Conservation (phyloP, 768 basidiomycete genomes). For the Antrodiella citrinella region DNA sequence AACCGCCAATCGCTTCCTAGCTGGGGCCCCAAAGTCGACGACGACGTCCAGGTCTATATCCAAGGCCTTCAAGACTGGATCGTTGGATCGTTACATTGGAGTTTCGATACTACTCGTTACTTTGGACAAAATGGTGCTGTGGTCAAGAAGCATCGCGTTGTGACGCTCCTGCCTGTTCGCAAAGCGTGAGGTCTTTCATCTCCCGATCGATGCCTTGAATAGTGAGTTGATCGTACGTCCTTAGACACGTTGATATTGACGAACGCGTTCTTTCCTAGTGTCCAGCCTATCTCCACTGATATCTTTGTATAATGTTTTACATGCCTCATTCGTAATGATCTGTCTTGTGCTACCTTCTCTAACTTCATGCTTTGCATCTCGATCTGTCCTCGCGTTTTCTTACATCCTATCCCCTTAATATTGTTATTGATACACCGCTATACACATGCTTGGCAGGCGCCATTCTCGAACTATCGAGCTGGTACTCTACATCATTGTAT, state of each 20-base stretch:
- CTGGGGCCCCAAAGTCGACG: slow-evolving; percentile 55
- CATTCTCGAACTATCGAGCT: too few species aligned
- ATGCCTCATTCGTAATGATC: too few species aligned
- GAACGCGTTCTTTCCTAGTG: too few species aligned
- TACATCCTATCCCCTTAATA: too few species aligned
- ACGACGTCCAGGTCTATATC: slow-evolving; percentile 49
- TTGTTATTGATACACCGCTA: too few species aligned
- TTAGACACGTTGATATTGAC: too few species aligned
- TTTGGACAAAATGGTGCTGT: slow-evolving; percentile 50
- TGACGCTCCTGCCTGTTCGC: slow-evolving; percentile 30
- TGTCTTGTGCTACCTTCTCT: too few species aligned
- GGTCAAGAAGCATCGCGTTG: slow-evolving; percentile 45
- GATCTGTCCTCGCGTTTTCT: too few species aligned
- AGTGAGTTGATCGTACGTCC: neutral
- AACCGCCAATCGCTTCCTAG: slow-evolving; percentile 41
- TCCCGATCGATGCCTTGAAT: neutral
- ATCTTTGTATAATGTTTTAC: too few species aligned
- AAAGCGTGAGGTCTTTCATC: neutral
- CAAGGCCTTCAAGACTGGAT: slow-evolving; percentile 66
- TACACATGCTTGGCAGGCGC: too few species aligned
- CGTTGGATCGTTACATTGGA: slow-evolving; percentile 67
- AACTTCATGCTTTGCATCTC: too few species aligned
- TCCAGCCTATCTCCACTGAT: too few species aligned
- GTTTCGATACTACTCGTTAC: slow-evolving; percentile 61
- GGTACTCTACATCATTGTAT: neutral